Evolutionary conservation across 1,284 basidiomycete genomes (phyloP).

Genomic region (Ceratobasidium sp.): DNA sequence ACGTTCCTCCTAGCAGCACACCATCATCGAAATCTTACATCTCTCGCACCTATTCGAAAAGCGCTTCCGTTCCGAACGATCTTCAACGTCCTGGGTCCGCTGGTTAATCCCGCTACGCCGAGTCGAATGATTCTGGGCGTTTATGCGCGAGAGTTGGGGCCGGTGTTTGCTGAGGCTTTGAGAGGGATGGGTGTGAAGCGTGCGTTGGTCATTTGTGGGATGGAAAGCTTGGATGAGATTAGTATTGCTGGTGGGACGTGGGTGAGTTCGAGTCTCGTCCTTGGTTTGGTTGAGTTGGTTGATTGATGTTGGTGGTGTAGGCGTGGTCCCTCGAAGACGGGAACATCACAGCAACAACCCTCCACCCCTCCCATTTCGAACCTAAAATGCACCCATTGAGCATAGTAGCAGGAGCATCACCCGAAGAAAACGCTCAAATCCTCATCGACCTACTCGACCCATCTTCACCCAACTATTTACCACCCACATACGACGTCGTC

Average conservation of each 20-base stretch:
- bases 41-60: constrained; percentile 86
- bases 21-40: constrained; percentile 89
- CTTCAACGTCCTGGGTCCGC: constrained; percentile 95
- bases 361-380: constrained; percentile 72
- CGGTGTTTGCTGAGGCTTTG: constrained; percentile 80
- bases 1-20: constrained; percentile 94
- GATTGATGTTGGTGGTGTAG: constrained; percentile 62
- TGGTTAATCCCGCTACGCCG: constrained; percentile 92
- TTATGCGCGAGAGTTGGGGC: constrained; percentile 84
- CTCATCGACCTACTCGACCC: constrained; percentile 66
- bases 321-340: constrained; percentile 57
- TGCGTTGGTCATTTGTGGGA: constrained; percentile 93
- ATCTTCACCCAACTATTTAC: constrained; percentile 54
- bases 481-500: constrained; percentile 53
- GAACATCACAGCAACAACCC: constrained; percentile 54
- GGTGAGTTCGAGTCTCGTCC: constrained; percentile 65
- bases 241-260: constrained; percentile 91
- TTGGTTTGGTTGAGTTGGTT: constrained; percentile 63
- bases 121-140: constrained; percentile 91
- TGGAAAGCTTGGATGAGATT: constrained; percentile 94
- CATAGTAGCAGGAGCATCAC: constrained; percentile 75
- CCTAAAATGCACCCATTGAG: constrained; percentile 73
- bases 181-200: constrained; percentile 63
- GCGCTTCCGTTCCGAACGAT: constrained; percentile 94
- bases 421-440: constrained; percentile 77